Percentiles rank a stretch among this genome's conserved stretches.
Evolutionary conservation across 1,284 basidiomycete species (phyloP).

Genomic region (Lentinus polychrous): DNA sequence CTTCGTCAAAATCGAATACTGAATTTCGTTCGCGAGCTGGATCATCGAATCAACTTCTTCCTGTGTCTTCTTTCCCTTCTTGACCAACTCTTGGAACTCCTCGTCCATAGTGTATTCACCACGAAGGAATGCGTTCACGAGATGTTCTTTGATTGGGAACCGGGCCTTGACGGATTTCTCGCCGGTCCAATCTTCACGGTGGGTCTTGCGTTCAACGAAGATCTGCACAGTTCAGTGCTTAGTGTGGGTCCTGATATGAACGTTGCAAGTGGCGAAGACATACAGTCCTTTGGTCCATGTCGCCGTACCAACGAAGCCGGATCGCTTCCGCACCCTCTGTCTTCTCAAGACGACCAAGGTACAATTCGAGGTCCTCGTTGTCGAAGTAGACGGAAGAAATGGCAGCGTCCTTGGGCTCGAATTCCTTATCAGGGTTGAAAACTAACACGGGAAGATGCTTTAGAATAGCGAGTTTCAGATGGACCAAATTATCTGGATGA

Average conservation of each 20-base stretch:
- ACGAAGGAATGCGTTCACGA: conserved; percentile 86
- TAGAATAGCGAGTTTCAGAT: conserved; percentile 93
- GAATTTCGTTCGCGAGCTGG: conserved; percentile 93
- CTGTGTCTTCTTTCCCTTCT: conserved; percentile 92
- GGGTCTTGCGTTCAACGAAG: conserved; percentile 98
- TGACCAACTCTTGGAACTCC: conserved; percentile 85
- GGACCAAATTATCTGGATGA: conserved; percentile 91
- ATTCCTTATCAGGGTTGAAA: conserved; percentile 95
- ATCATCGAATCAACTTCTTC: conserved; percentile 94
- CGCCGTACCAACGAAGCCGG: conserved; percentile 97
- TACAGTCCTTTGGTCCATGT: conserved; percentile 75
- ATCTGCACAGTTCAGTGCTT: conserved; percentile 55
- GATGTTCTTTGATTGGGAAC: conserved; percentile 94
- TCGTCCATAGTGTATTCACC: conserved; percentile 94
- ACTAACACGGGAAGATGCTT: conserved; percentile 91
- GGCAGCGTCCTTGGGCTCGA: conserved; percentile 82
- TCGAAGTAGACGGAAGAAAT: conserved; percentile 91
- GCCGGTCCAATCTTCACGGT: conserved; percentile 98
- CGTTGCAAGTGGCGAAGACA: conserved; percentile 15
- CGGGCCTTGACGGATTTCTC: conserved; percentile 99
- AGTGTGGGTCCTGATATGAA: conserved; percentile 1
- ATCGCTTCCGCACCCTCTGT: conserved; percentile 98
- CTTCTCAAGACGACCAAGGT: conserved; percentile 95
- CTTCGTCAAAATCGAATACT: conserved; percentile 86
- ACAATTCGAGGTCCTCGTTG: conserved; percentile 95